Conservation (phyloP, 352 stramenopile species). For the Pythium biforme region DNA sequence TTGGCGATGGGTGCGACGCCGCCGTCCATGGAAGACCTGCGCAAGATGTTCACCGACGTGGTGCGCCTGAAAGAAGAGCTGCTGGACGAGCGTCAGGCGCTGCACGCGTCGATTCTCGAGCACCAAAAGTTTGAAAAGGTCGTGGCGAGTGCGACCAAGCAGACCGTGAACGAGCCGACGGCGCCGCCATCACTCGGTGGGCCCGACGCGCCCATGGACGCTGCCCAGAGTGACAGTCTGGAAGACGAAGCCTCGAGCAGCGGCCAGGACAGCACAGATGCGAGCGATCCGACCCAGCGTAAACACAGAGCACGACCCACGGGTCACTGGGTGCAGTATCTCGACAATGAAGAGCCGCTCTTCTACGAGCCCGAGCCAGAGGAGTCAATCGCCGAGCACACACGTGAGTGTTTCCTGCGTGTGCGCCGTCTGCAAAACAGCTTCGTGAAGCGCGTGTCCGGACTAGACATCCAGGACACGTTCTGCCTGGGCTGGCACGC, state of each 20-base stretch:
- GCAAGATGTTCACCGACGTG: slow-evolving; percentile 11
- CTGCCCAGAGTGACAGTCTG: slow-evolving; percentile 12
- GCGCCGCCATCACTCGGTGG: slow-evolving; percentile 2
- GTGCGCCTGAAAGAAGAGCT: slow-evolving; percentile 26
- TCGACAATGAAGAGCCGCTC: slow-evolving; percentile 22
- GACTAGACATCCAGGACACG: slow-evolving; percentile 7
- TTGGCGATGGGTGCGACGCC: no score
- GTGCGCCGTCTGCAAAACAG: slow-evolving; percentile 14
- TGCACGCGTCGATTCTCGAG: slow-evolving; percentile 17
- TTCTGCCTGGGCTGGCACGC: slow-evolving; percentile 25
- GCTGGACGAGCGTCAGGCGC: slow-evolving; percentile 18
- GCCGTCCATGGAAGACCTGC: slow-evolving; percentile 13
- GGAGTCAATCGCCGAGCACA: slow-evolving; percentile 14
- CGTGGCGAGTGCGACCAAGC: slow-evolving; percentile 15
- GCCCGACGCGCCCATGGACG: neutral
- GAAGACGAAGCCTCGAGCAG: slow-evolving; percentile 21
- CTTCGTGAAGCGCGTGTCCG: neutral
- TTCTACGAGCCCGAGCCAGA: slow-evolving; percentile 26
- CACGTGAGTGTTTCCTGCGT: slow-evolving; percentile 20
- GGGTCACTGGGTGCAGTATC: slow-evolving; percentile 25
- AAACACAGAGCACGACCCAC: neutral
- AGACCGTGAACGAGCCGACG: slow-evolving; percentile 25
- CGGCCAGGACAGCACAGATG: neutral
- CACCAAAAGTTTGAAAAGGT: slow-evolving; percentile 25
- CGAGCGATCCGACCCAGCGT: neutral